Base-by-base conservation (phyloP, 805 yeast genomes). In the Soucietia sequanensis region DNA sequence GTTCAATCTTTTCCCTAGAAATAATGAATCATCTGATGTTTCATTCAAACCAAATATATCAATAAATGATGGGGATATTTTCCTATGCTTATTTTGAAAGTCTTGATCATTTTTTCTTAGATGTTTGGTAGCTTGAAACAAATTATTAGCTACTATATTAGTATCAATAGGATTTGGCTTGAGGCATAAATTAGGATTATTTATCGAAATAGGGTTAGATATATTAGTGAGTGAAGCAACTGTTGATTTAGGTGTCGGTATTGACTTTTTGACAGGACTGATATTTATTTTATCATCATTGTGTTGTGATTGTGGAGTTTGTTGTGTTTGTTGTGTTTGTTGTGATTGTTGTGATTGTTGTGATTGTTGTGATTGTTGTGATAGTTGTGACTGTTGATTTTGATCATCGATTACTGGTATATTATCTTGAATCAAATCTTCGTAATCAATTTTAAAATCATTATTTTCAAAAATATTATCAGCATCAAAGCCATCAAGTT, bases 51-150 rank as follows among this genome's bases (percentile, higher is more conserved):
- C 31, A 15, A 27, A 27, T 6, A 27, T 27, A 27, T 27, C 29
- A 1, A 11, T 18, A 18, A 6, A 21, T 16, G 24, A 17, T 24
- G 10, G 20, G 6, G 8, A 9, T 25, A 18, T 31, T 6, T 13
- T 13, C n/a, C n/a, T n/a, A n/a, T n/a, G n/a, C n/a, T n/a, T n/a
- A n/a, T n/a, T n/a, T 23, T 23, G 11, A 14, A 6, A 6, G 25
- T 5, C 9, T 26, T 27, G 10, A 32, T 27, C 20, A 34, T 18
- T 31, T 39, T 42, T 25, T 39, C 60, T 51, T 19, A 50, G 41
- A 30, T 43, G 52, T 30, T 47, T 48, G 1, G 65, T 58, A 18
- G 55, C 54, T 43, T 55, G 65, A 35, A 65, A 65, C 14, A 65
- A 49, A 30, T 55, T 68, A 39, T 52, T 56, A 10, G 65, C 44